A percentile compares a stretch with the other conserved stretches of the same genome.
Evolutionary conservation across 129 eudicot genomes (phyloP).

Genomic region (Lactuca saligna): DNA sequence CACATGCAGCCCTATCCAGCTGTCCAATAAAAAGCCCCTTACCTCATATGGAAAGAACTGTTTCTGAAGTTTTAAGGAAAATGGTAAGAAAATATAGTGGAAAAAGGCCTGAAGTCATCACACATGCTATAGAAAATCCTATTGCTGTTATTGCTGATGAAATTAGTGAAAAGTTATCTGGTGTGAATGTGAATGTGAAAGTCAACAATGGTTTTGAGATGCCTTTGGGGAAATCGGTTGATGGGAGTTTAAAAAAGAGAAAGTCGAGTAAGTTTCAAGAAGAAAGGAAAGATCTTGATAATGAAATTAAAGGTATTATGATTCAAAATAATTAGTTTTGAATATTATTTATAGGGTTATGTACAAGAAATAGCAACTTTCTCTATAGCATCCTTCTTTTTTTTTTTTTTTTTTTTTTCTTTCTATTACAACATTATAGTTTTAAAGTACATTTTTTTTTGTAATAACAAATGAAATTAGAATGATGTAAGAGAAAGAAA

Average conservation of each 20-base stretch:
- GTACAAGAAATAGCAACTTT: no score
- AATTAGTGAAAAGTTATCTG: conserved; percentile 58
- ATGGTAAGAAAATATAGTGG: conserved; percentile 92
- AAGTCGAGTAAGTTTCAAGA: conserved; percentile 37
- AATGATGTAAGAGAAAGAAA: no score
- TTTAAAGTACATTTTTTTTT: no score
- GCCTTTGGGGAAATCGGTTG: conserved; percentile 46
- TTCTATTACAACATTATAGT: not conserved
- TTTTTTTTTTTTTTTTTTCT: no score
- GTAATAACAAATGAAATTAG: no score
- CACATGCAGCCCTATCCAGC: conserved; percentile 92
- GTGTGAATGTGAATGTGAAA: conserved; percentile 16
- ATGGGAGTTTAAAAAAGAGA: conserved; percentile 43
- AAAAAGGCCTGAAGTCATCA: conserved; percentile 93
- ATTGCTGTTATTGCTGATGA: conserved; percentile 80
- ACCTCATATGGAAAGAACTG: conserved; percentile 84
- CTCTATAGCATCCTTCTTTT: no score
- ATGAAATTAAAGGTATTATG: conserved; percentile 40
- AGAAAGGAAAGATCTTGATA: conserved; percentile 33
- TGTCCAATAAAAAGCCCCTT: conserved; percentile 86
- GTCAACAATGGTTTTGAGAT: conserved; percentile 18
- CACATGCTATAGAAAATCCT: conserved; percentile 84
- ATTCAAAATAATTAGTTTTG: no score
- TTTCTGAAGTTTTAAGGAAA: conserved; percentile 88
- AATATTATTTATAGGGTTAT: no score